Evolutionary conservation across 176 grass and related monocot species (phyloP), one percentile per base, ranked within the genome.

Genomic region (Pontederia crassipes): DNA sequence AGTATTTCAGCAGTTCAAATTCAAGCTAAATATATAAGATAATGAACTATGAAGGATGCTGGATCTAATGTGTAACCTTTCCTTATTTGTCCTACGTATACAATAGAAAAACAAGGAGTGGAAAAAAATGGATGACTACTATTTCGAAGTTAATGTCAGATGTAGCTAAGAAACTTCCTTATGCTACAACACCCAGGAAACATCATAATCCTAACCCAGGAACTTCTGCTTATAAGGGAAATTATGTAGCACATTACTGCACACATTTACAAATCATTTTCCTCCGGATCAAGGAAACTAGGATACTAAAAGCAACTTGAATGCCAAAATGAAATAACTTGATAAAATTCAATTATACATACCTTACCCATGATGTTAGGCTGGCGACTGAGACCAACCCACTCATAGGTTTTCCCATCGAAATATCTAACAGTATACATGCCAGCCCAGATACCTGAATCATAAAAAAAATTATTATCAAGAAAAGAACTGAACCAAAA

Each of bases 311-410:
- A 8, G 2, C 32, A 28, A 17, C 55, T 59, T 28, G 12, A 2
- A 59, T 13, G 28, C 65, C 65, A 10, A 12, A 69, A 72, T 52
- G 46, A 46, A 63, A 40, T 73, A 81, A 70, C 47, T 65, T 6
- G 49, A 20, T 26, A 18, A 0, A 17, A 12, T 56, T 45, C 55
- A 64, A 48, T 35, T 20, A 16, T 54, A 26, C 73, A 64, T 89
- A 98, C 93, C 88, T 98, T 98, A 76, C 84, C 83, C 49, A 98
- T 91, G 55, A 98, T 92, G 67, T 92, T 98, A 60, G 93, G 93
- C 45, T 98, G 88, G 56, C 81, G 93, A 61, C 93, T 98, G 72
- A 98, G 74, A 45, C 93, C 93, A 73, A 92, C 93, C 93, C 93
- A 98, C 62, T 88, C 81, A 56, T 98, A 98, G 52, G 88, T 98